These are phyloP conservation scores for Penicillium waksmanii DNA, from an alignment of 495 filamentous ascomycete species.

Conservation along the genomic window DNA sequence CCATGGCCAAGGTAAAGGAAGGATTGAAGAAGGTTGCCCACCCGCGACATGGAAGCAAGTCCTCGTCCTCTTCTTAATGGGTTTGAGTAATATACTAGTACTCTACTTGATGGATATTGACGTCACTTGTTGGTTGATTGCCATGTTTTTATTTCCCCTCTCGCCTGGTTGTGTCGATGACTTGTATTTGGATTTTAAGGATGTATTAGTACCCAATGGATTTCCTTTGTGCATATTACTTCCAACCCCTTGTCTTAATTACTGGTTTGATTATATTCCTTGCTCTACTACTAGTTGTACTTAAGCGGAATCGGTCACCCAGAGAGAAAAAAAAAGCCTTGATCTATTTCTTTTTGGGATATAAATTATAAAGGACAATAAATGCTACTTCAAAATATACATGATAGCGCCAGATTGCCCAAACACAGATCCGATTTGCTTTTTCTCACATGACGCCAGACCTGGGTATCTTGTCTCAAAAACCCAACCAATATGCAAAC, in stretches of 20 bases:
- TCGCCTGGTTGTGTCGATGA: background rate
- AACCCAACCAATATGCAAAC: conserved; percentile 5
- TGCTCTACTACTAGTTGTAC: no score
- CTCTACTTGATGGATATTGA: conserved; percentile 8
- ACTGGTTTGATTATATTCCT: no score
- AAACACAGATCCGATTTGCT: background rate
- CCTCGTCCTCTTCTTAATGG: background rate
- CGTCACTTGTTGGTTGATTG: background rate
- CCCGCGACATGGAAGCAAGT: conserved; percentile 11
- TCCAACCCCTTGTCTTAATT: no score
- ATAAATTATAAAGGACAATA: background rate
- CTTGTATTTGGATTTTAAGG: conserved; percentile 1
- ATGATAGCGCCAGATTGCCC: background rate
- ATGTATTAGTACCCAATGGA: conserved; percentile 16
- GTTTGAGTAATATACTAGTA: background rate
- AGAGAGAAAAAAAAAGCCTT: background rate
- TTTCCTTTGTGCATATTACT: background rate
- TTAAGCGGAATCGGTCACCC: no score
- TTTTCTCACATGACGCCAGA: background rate
- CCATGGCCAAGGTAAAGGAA: conserved; percentile 39
- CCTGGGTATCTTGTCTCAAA: background rate
- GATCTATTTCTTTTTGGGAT: background rate
- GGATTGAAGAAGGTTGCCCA: conserved; percentile 36
- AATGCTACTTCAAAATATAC: background rate
- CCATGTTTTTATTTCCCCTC: conserved; percentile 4